These are phyloP conservation scores for Teunomyces kruisii DNA, from an alignment of 805 yeast species.

Conservation along the genomic window DNA sequence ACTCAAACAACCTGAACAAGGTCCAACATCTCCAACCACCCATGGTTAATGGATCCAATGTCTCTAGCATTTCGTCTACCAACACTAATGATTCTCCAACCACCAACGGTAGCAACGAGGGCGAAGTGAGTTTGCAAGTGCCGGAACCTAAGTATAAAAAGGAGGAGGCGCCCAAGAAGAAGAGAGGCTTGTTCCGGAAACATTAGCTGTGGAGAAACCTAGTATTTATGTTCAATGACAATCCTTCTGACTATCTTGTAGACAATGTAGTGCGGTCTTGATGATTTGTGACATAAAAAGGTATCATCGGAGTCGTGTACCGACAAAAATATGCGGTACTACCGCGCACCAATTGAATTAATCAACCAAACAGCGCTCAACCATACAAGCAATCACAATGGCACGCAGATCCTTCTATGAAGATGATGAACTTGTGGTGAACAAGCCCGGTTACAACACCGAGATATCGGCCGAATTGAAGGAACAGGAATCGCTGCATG, in stretches of 20 bases:
- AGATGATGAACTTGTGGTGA: conserved; percentile 48
- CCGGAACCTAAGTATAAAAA: conserved; percentile 4
- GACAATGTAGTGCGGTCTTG: neutral
- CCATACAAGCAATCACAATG: neutral
- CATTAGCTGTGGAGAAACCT: neutral
- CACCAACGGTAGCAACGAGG: conserved; percentile 6
- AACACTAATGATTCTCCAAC: conserved; percentile 11
- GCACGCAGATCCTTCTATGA: conserved; percentile 46
- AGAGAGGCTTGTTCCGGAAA: conserved; percentile 11
- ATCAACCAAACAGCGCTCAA: neutral
- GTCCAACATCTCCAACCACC: conserved; percentile 6
- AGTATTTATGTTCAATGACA: neutral
- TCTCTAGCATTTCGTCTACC: conserved; percentile 10
- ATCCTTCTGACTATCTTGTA: neutral
- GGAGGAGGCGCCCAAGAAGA: conserved; percentile 9
- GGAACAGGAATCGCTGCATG: conserved; percentile 39
- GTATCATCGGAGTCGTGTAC: too few species aligned
- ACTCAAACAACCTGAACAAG: neutral
- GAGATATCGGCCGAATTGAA: conserved; percentile 37
- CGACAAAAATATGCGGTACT: too few species aligned
- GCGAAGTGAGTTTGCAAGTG: conserved; percentile 2
- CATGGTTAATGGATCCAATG: conserved; percentile 6
- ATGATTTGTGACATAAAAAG: too few species aligned
- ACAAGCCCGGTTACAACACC: conserved; percentile 49
- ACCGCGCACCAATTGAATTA: neutral